A percentile compares a stretch with the other conserved stretches of the same genome.
These are phyloP conservation scores for Acmispon strigosus DNA, from an alignment of 306 rosid genomes.

Conservation along the genomic window DNA sequence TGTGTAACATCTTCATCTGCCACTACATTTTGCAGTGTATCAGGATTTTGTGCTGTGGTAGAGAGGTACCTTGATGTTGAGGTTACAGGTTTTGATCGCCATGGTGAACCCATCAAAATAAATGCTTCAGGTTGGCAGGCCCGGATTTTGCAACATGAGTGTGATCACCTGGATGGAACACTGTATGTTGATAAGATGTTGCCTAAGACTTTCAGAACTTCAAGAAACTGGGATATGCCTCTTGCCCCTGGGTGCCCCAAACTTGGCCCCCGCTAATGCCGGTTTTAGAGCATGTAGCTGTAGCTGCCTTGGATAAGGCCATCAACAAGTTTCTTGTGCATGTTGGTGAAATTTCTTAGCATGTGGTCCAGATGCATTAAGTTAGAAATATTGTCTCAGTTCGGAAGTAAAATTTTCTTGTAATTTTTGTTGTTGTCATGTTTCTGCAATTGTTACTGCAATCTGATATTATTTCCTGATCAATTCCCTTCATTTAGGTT, in stretches of 20 bases:
- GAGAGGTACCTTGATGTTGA: constrained; percentile 74
- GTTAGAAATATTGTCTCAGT: neutral
- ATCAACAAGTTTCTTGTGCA: neutral
- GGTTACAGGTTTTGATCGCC: constrained; percentile 61
- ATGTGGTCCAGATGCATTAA: neutral
- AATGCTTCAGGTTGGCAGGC: constrained; percentile 85
- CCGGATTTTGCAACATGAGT: constrained; percentile 79
- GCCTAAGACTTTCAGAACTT: constrained; percentile 60
- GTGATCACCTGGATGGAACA: constrained; percentile 82
- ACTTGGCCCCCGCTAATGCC: constrained; percentile 44
- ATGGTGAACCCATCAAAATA: constrained; percentile 47
- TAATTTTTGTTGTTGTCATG: constrained; percentile 1
- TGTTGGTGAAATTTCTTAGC: neutral
- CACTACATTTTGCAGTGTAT: constrained; percentile 42
- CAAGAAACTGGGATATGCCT: constrained; percentile 52
- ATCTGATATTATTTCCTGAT: neutral
- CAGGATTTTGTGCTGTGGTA: constrained; percentile 52
- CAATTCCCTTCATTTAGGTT: neutral
- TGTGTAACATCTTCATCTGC: neutral
- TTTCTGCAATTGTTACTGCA: neutral
- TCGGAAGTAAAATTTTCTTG: neutral
- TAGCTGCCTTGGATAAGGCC: neutral
- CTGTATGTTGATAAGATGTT: constrained; percentile 76
- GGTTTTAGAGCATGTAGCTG: neutral
- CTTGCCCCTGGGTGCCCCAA: constrained; percentile 65